Conservation (phyloP, 805 yeast species). For the Candida taoyuanica region DNA sequence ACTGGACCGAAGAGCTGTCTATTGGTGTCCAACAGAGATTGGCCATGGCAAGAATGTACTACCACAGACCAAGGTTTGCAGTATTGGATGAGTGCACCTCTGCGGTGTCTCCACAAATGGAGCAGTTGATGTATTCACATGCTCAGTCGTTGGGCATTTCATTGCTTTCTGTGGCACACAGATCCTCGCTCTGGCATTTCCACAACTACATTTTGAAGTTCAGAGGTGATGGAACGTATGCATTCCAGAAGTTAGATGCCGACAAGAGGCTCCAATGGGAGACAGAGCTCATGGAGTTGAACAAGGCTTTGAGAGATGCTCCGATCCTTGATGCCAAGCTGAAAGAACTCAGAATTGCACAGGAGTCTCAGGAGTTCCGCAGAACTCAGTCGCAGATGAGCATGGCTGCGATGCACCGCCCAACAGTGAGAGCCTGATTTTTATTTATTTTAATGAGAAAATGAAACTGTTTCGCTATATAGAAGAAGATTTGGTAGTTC, state of each 20-base stretch:
- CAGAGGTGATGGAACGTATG: constrained; percentile 75
- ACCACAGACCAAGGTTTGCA: constrained; percentile 89
- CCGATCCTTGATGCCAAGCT: constrained; percentile 64
- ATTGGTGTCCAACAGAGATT: constrained; percentile 90
- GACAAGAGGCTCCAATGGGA: constrained; percentile 67
- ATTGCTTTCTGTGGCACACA: constrained; percentile 83
- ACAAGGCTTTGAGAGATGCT: constrained; percentile 64
- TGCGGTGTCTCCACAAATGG: constrained; percentile 88
- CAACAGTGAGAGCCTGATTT: constrained; percentile 1
- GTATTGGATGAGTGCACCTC: constrained; percentile 95
- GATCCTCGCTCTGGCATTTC: constrained; percentile 90
- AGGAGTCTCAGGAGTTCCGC: constrained; percentile 31
- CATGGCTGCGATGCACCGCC: constrained; percentile 7
- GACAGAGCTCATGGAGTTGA: constrained; percentile 69
- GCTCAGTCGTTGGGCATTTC: constrained; percentile 80
- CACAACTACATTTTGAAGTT: constrained; percentile 79
- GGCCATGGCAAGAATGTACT: constrained; percentile 89
- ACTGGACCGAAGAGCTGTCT: constrained; percentile 86
- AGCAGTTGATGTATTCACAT: constrained; percentile 78
- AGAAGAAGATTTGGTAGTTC: neutral
- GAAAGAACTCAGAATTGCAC: constrained; percentile 53
- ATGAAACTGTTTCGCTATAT: neutral
- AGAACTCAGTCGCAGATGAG: constrained; percentile 28
- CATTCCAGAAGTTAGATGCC: constrained; percentile 63
- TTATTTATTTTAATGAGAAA: neutral